Conservation (phyloP, 345 rosid genomes). For the Acer campestre region DNA sequence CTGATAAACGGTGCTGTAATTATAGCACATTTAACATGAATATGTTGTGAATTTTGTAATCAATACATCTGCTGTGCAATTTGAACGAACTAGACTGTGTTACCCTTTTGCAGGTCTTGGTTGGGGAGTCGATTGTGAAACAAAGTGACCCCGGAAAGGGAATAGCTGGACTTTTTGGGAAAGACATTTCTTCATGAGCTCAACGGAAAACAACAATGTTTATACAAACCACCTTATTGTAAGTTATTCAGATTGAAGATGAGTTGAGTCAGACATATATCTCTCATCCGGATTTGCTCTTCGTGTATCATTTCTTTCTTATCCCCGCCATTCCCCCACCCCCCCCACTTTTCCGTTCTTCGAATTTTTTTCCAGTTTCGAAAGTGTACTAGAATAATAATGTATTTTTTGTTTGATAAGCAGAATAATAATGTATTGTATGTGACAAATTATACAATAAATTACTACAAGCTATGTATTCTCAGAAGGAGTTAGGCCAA, state of each 20-base stretch:
- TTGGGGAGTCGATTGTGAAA: slow-evolving; percentile 88
- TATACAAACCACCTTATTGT: neutral
- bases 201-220: neutral
- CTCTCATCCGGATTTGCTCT: no score
- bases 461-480: no score
- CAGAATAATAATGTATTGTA: no score
- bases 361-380: no score
- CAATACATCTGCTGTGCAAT: neutral
- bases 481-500: no score
- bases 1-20: no score
- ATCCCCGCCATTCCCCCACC: neutral
- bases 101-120: slow-evolving; percentile 65
- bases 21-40: neutral
- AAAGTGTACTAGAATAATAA: neutral
- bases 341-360: neutral
- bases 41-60: neutral
- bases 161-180: slow-evolving; percentile 74
- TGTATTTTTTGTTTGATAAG: no score
- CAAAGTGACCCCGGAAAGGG: slow-evolving; percentile 75
- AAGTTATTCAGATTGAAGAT: neutral
- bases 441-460: no score
- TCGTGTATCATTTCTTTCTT: no score
- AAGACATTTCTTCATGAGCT: slow-evolving; percentile 60
- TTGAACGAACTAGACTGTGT: slow-evolving; percentile 12
- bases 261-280: neutral